A percentile compares a stretch with the other conserved stretches of the same genome.
Conservation (phyloP, 2,329 filamentous ascomycete genomes). For the Scedosporium boydii region DNA sequence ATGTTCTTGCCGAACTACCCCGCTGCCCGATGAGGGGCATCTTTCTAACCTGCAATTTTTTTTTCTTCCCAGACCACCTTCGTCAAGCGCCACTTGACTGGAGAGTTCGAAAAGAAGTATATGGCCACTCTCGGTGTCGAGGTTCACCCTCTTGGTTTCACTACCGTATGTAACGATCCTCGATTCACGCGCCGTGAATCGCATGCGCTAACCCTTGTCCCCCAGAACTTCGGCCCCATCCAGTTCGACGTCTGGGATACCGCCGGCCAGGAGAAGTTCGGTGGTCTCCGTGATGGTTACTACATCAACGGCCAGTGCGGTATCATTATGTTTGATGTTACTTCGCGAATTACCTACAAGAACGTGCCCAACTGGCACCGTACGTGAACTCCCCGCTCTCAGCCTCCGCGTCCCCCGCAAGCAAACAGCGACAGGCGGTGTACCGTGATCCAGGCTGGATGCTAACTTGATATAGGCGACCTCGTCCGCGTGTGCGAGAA, state of each 20-base stretch:
- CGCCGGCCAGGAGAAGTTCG: slow-evolving; percentile 98
- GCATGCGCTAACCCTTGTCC: slow-evolving; percentile 1
- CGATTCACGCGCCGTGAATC: neutral
- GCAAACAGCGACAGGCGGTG: neutral
- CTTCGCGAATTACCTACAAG: slow-evolving; percentile 99
- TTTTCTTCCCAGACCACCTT: slow-evolving; percentile 72
- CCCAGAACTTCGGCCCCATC: slow-evolving; percentile 84
- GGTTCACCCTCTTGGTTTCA: slow-evolving; percentile 96
- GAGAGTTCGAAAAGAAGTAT: slow-evolving; percentile 99
- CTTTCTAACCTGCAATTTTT: slow-evolving; percentile 7
- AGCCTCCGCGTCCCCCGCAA: neutral
- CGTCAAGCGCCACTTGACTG: slow-evolving; percentile 99
- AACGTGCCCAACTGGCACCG: slow-evolving; percentile 99
- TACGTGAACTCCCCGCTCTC: slow-evolving; percentile 41
- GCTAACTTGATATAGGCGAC: slow-evolving; percentile 53
- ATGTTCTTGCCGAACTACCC: slow-evolving; percentile 4
- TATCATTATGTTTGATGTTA: slow-evolving; percentile 99
- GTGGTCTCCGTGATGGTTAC: slow-evolving; percentile 97
- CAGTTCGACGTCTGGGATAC: slow-evolving; percentile 99
- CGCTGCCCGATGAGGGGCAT: slow-evolving; percentile 7
- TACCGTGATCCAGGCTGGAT: slow-evolving; percentile 11
- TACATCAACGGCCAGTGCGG: slow-evolving; percentile 99
- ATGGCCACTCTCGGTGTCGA: slow-evolving; percentile 99
- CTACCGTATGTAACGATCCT: slow-evolving; percentile 63
- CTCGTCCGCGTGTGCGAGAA: slow-evolving; percentile 98